Conservation (phyloP, 108 stramenopile species). For the Nitzschia sp. region DNA sequence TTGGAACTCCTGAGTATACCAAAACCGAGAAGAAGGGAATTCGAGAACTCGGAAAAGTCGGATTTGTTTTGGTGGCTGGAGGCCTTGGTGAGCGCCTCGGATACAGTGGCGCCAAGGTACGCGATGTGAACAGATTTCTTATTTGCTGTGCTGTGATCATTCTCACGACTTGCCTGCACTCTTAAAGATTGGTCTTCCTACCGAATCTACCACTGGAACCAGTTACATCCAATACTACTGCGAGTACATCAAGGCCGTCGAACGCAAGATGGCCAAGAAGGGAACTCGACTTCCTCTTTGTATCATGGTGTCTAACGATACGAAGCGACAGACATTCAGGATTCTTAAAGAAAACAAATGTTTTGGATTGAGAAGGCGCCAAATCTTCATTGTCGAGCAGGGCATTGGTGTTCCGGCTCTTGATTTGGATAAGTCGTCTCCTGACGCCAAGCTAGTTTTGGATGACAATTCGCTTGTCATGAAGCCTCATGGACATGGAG, state of each 20-base stretch:
- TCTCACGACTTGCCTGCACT: neutral
- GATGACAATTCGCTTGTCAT: slow-evolving; percentile 77
- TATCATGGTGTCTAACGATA: slow-evolving; percentile 98
- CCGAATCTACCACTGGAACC: slow-evolving; percentile 85
- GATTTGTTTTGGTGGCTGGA: slow-evolving; percentile 93
- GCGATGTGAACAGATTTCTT: slow-evolving; percentile 8
- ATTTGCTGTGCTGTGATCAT: neutral
- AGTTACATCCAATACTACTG: slow-evolving; percentile 90
- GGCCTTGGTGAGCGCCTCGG: slow-evolving; percentile 98
- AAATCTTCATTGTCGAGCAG: slow-evolving; percentile 96
- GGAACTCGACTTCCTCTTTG: slow-evolving; percentile 87
- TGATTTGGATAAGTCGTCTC: slow-evolving; percentile 81
- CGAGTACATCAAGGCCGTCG: slow-evolving; percentile 91
- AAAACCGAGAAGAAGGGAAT: slow-evolving; percentile 64
- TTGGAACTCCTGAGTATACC: slow-evolving; percentile 66
- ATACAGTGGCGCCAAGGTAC: slow-evolving; percentile 94
- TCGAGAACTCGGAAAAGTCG: slow-evolving; percentile 61
- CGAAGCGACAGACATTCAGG: slow-evolving; percentile 81
- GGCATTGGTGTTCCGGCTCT: slow-evolving; percentile 95
- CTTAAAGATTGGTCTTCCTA: slow-evolving; percentile 90
- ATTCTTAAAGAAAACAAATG: slow-evolving; percentile 82
- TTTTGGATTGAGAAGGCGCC: slow-evolving; percentile 89
- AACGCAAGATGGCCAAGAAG: slow-evolving; percentile 57
- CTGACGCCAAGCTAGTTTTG: slow-evolving; percentile 88
- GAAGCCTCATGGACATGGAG: slow-evolving; percentile 99